Base-by-base conservation (phyloP, 106 monocot species). In the Posidonia australis region DNA sequence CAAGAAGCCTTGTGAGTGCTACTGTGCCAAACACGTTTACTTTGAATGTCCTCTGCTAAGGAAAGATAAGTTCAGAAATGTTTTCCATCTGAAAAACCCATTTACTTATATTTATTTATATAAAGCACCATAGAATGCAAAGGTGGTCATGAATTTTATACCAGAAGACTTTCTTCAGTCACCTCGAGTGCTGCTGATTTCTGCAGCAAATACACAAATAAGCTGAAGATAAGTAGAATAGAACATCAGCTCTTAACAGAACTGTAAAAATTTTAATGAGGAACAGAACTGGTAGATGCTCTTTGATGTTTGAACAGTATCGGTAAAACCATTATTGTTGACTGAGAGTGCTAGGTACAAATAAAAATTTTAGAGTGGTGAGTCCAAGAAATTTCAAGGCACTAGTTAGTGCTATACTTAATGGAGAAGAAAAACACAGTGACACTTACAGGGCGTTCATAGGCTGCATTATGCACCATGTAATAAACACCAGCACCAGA, bases 401-500 rank as follows among this genome's bases (percentile, higher is more conserved):
- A 23, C 4, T 48, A 7, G 13, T 31, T 17, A 30, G 31, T 36
- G 32, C 17, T 49, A 14, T 5, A 11, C 32, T 51, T 44, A 9
- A 42, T 13, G 22, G 42, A 21, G 21, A 52, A 51, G 23, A 59
- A n/a, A 70, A 77, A 70, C 28, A 56, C 5, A 64, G 62, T 20
- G 9, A 51, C 24, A 32, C 46, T 24, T 78, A 98, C 98, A 49
- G 91, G 90, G 21, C 87, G 87, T 64, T 98, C 98, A 78, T 68
- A 87, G 19, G 91, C 90, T 60, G 98, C 98, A 85, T 98, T 98
- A 64, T 98, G 98, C 31, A 98, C 72, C 98, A 98, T 98, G 73
- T 75, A 91, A 64, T 90, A 74, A 6, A 98, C 85, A 66, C 98
- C 98, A 46, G 80, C 67, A 59, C 70, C 69, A 19, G 72, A 72